A percentile compares a stretch with the other conserved stretches of the same genome.
These are phyloP conservation scores for Fagopyrum tataricum DNA, from an alignment of 148 eudicot species.

Conservation along the genomic window DNA sequence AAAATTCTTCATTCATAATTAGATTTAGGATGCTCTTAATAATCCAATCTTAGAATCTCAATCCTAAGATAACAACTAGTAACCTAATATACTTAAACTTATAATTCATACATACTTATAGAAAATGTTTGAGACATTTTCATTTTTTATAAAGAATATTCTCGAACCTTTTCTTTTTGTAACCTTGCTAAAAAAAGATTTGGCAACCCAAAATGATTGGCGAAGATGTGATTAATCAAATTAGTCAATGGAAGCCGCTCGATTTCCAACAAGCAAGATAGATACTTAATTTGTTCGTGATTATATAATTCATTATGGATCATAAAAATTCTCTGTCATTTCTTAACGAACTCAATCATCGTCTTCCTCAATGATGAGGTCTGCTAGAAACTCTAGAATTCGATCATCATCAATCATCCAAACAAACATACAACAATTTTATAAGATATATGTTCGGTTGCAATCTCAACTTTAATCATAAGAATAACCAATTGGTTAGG, in stretches of 20 bases:
- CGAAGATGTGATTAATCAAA: background rate
- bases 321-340: background rate
- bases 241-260: background rate
- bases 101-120: no score
- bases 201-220: background rate
- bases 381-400: background rate
- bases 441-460: no score
- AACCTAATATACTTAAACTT: no score
- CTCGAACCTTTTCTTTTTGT: background rate
- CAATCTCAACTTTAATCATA: no score
- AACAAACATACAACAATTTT: background rate
- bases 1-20: no score
- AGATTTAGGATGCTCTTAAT: no score
- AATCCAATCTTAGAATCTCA: no score
- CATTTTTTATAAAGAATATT: background rate
- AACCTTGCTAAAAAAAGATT: background rate
- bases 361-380: background rate
- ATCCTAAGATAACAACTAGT: no score
- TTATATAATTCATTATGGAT: no score
- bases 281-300: background rate
- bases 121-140: no score
- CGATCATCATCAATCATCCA: background rate
- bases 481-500: no score
- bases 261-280: background rate
- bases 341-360: background rate